Percentiles rank a stretch among this genome's conserved stretches.
Conservation (phyloP, 768 basidiomycete genomes). For the Sarcomyxa edulis region DNA sequence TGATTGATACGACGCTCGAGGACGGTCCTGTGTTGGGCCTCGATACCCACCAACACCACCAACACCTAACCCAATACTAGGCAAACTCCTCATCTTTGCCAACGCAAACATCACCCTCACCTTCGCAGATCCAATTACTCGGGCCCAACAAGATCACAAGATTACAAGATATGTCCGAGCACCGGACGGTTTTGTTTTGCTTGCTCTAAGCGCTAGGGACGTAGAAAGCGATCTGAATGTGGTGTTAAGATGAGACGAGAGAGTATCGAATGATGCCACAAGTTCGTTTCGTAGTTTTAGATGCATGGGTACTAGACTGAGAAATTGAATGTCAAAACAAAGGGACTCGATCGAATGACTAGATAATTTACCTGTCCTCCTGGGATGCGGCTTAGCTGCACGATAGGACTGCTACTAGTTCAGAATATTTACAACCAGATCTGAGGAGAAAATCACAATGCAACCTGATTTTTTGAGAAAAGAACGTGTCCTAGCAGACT, state of each 20-base stretch:
- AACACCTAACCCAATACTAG: slow-evolving; percentile 18
- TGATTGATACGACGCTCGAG: too few relatives aligned
- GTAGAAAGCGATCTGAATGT: slow-evolving; percentile 72
- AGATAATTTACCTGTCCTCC: slow-evolving; percentile 37
- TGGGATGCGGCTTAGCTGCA: slow-evolving; percentile 57
- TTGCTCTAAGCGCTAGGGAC: slow-evolving; percentile 56
- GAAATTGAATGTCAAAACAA: background rate
- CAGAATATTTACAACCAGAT: too few relatives aligned
- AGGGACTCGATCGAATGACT: too few relatives aligned
- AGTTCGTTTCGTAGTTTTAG: slow-evolving; percentile 60
- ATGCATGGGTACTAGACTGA: slow-evolving; percentile 41
- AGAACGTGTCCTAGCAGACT: slow-evolving; percentile 65
- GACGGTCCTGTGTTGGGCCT: too few relatives aligned
- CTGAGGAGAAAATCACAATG: slow-evolving; percentile 43
- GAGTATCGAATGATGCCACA: slow-evolving; percentile 60
- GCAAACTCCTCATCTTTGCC: slow-evolving; percentile 35
- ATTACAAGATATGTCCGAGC: slow-evolving; percentile 37
- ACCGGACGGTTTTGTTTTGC: too few relatives aligned
- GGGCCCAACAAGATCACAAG: slow-evolving; percentile 65
- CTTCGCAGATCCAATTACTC: slow-evolving; percentile 53
- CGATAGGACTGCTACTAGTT: slow-evolving; percentile 65
- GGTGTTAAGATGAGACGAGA: slow-evolving; percentile 68
- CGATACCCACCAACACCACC: slow-evolving; percentile 19
- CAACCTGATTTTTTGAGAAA: slow-evolving; percentile 75
- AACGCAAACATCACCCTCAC: slow-evolving; percentile 58